Evolutionary conservation across 306 rosid species (phyloP).

Genomic region (Glycyrrhiza uralensis): DNA sequence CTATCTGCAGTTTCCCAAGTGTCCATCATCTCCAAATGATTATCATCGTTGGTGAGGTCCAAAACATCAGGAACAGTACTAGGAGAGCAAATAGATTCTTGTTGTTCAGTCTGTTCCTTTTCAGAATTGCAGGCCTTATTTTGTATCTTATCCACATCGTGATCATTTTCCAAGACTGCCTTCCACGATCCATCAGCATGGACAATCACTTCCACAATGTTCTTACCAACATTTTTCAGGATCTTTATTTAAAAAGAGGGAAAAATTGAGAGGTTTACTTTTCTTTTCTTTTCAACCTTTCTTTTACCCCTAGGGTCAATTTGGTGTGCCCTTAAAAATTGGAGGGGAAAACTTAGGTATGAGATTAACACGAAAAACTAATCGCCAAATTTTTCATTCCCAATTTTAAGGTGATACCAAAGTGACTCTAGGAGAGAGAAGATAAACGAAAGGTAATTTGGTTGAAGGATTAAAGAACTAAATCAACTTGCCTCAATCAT

Average conservation of each 20-base stretch:
- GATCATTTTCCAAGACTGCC: conserved; percentile 52
- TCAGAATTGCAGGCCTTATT: conserved; percentile 27
- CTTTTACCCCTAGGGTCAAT: background rate
- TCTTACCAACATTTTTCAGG: conserved; percentile 68
- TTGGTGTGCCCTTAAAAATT: background rate
- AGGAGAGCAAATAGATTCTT: conserved; percentile 32
- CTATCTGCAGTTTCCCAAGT: conserved; percentile 44
- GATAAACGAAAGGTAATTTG: conserved; percentile 18
- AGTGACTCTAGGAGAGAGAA: background rate
- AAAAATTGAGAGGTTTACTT: background rate
- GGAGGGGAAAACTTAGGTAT: background rate
- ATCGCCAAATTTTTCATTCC: conserved; percentile 13
- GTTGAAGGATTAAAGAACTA: conserved; percentile 26
- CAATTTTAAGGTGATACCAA: conserved; percentile 17
- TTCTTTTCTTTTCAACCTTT: background rate
- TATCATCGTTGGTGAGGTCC: conserved; percentile 72
- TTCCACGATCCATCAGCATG: conserved; percentile 87
- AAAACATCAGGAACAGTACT: conserved; percentile 32
- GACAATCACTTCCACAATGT: conserved; percentile 63
- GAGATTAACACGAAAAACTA: conserved; percentile 11
- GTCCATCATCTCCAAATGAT: conserved; percentile 42
- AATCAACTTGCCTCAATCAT: conserved; percentile 79
- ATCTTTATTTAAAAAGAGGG: conserved; percentile 41
- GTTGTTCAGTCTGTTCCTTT: conserved; percentile 43
- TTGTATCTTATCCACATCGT: conserved; percentile 33